These are phyloP conservation scores for Phylloporus rhodoxanthus DNA, from an alignment of 768 basidiomycete genomes.

Conservation along the genomic window DNA sequence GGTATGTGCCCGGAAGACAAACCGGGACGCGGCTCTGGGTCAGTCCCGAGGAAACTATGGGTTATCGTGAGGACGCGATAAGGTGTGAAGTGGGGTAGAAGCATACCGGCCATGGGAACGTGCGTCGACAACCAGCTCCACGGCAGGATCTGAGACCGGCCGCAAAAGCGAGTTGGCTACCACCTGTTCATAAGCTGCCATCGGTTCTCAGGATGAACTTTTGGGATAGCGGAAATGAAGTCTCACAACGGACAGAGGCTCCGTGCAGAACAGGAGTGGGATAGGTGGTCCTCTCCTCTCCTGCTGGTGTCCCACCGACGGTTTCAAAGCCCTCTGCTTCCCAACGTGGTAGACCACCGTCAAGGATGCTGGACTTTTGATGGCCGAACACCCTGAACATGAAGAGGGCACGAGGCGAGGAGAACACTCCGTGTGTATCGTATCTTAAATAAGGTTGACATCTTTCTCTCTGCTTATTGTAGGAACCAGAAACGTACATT, in stretches of 20 bases:
- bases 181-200: slow-evolving; percentile 74
- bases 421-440: slow-evolving; percentile 87
- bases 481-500: slow-evolving; percentile 43
- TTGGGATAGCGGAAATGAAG: slow-evolving; percentile 30
- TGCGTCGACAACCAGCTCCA: slow-evolving; percentile 82
- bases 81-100: background rate
- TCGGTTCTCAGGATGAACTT: slow-evolving; percentile 13
- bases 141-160: slow-evolving; percentile 37
- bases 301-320: slow-evolving; percentile 31
- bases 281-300: slow-evolving; percentile 36
- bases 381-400: slow-evolving; percentile 95
- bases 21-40: slow-evolving; percentile 85
- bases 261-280: slow-evolving; percentile 47
- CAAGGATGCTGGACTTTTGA: slow-evolving; percentile 73
- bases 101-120: slow-evolving; percentile 72
- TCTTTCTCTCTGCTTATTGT: slow-evolving; percentile 1
- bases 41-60: slow-evolving; percentile 67
- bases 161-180: slow-evolving; percentile 58
- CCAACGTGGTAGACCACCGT: slow-evolving; percentile 92
- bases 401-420: slow-evolving; percentile 86
- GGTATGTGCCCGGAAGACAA: slow-evolving; percentile 93
- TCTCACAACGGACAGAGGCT: slow-evolving; percentile 41
- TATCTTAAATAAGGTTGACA: slow-evolving; percentile 47
- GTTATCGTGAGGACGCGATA: slow-evolving; percentile 6
- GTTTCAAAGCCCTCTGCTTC: slow-evolving; percentile 56